A percentile compares a stretch with the other conserved stretches of the same genome.
Conservation (phyloP, 2,329 filamentous ascomycete species). For the Byssochlamys sp. region DNA sequence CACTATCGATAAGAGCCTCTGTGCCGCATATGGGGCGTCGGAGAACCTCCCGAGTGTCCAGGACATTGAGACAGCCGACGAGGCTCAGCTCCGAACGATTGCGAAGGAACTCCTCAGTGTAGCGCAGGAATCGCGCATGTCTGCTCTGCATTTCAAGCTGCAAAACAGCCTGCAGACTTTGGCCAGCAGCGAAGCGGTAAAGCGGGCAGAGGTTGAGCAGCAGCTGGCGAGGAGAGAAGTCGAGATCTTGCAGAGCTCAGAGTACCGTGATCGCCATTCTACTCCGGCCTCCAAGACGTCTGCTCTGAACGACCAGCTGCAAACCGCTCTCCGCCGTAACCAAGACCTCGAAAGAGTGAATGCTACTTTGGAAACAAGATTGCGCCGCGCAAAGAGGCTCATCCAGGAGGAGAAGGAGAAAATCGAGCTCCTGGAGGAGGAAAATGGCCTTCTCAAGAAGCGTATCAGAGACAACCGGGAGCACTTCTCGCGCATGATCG, state of each 20-base stretch:
- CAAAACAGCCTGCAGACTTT: slow-evolving; percentile 77
- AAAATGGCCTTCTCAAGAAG: slow-evolving; percentile 66
- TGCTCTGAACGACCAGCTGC: slow-evolving; percentile 43
- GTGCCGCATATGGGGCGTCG: slow-evolving; percentile 33
- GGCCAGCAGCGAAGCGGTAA: slow-evolving; percentile 73
- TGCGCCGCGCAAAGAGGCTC: slow-evolving; percentile 65
- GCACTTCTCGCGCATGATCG: slow-evolving; percentile 69
- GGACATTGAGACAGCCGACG: slow-evolving; percentile 44
- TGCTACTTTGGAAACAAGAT: slow-evolving; percentile 51
- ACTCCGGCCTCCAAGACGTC: slow-evolving; percentile 40
- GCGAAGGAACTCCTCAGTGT: slow-evolving; percentile 45
- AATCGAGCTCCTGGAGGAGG: slow-evolving; percentile 59
- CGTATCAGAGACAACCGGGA: slow-evolving; percentile 84
- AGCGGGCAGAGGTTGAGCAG: slow-evolving; percentile 80
- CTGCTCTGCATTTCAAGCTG: slow-evolving; percentile 79
- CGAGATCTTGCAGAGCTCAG: slow-evolving; percentile 66
- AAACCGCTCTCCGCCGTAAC: slow-evolving; percentile 50
- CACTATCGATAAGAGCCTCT: slow-evolving; percentile 32
- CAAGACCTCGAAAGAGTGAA: slow-evolving; percentile 60
- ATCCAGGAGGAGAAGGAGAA: slow-evolving; percentile 71
- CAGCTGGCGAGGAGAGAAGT: slow-evolving; percentile 84
- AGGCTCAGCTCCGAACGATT: slow-evolving; percentile 45
- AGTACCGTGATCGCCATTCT: slow-evolving; percentile 56
- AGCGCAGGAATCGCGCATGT: slow-evolving; percentile 63
- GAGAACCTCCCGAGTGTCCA: slow-evolving; percentile 39